Conservation (phyloP, 176 grass and related monocot genomes). For the Paspalum notatum region DNA sequence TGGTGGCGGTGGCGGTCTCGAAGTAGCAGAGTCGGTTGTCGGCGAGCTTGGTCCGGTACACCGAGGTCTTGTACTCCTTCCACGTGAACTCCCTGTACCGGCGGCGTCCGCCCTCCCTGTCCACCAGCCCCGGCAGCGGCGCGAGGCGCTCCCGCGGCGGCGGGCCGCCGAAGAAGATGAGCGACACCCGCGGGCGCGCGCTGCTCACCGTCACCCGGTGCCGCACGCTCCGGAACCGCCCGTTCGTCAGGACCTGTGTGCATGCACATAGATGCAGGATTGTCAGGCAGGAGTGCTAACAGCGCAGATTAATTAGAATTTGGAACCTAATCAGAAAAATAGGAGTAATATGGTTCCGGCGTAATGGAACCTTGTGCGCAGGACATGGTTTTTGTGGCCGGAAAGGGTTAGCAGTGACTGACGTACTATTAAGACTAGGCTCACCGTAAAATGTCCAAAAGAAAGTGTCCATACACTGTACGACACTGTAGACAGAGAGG, state of each 20-base stretch:
- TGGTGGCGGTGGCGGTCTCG: constrained; percentile 26
- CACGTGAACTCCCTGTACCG: constrained; percentile 94
- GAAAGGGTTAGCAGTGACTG: not conserved
- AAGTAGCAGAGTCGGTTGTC: constrained; percentile 73
- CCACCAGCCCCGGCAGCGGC: constrained; percentile 58
- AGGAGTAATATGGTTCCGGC: no score
- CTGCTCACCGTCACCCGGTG: constrained; percentile 75
- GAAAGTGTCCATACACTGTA: no score
- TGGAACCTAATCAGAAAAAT: no score
- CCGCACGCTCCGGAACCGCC: constrained; percentile 80
- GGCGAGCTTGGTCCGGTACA: constrained; percentile 62
- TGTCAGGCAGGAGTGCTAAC: no score
- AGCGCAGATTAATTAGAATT: no score
- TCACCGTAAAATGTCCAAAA: no score
- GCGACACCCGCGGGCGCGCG: constrained; percentile 54
- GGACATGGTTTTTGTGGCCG: not conserved
- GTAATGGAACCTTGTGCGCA: not conserved
- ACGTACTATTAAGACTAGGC: no score
- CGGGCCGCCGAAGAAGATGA: constrained; percentile 87
- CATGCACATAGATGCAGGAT: no score
- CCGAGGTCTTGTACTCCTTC: constrained; percentile 79
- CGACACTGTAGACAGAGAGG: no score
- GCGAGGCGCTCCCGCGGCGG: constrained; percentile 53
- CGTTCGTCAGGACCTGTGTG: constrained; percentile 76
- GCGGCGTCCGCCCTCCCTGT: constrained; percentile 51